Base-by-base conservation (phyloP, 78 protist genomes). In the Polysphondylium violaceum region DNA sequence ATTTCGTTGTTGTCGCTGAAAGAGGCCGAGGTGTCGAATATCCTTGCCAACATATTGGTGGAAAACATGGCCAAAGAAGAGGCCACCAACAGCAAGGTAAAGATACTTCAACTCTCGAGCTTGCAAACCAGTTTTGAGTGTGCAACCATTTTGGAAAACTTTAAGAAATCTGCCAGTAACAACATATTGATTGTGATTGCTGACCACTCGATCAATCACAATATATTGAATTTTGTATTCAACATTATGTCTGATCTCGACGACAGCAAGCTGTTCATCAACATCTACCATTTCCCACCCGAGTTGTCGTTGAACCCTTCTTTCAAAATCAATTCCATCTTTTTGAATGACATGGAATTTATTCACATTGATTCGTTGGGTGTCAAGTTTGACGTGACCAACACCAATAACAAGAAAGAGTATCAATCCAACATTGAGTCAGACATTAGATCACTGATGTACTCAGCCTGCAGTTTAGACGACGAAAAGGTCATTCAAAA, bases 361-460 rank as follows among this genome's bases (percentile, higher is more conserved):
- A 33, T 58, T 14, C 69, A 83, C 63, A 58, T 83, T 14, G 91
- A 83, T 31, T 83, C 91, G 29, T 43, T 83, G 3, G 91, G 91
- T 25, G 17, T 78, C 3, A 69, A 83, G 4, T 55, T 83, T 29
- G 91, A 83, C 41, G 33, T 11, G 60, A 65, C n/a, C 73, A 65
- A 38, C n/a, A n/a, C n/a, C n/a, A n/a, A n/a, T n/a, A n/a, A n/a
- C n/a, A 51, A 65, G 33, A 65, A 65, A 65, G 55, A 38, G 33
- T 65, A 65, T 65, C 55, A 81, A 36, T n/a, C 21, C 23, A 33
- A 29, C 27, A 73, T 65, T 21, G 61, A 29, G 5, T 58, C 55
- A 9, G 69, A 47, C 41, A 55, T 67, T 44, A 55, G 51, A 60
- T 55, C 76, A 31, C 69, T 27, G 36, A 50, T 58, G n/a, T 44